A percentile compares a stretch with the other conserved stretches of the same genome.
Conservation (phyloP, 257 asterid species). For the Solanum paucissectum region DNA sequence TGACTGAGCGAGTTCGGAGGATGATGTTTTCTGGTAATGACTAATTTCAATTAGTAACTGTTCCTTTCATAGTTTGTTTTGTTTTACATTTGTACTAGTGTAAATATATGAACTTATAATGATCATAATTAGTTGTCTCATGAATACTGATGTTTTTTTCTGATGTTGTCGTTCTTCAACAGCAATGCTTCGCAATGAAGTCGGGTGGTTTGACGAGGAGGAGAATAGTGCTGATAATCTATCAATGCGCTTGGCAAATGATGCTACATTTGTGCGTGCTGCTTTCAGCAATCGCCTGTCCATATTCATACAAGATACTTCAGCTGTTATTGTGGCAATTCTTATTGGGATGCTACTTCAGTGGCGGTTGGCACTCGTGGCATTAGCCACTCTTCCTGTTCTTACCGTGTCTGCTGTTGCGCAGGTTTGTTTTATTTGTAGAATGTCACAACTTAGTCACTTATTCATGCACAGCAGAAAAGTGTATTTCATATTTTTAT, state of each 20-base stretch:
- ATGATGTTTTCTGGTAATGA: slow-evolving; percentile 97
- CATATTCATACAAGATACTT: slow-evolving; percentile 90
- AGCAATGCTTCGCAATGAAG: slow-evolving; percentile 99
- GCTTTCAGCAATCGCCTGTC: slow-evolving; percentile 98
- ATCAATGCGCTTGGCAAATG: slow-evolving; percentile 98
- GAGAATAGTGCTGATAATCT: slow-evolving; percentile 98
- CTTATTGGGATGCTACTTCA: slow-evolving; percentile 87
- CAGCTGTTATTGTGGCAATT: slow-evolving; percentile 90
- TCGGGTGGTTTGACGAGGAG: slow-evolving; percentile 98
- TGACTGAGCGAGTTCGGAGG: slow-evolving; percentile 99
- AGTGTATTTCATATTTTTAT: not conserved
- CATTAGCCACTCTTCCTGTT: slow-evolving; percentile 90
- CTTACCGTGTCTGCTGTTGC: slow-evolving; percentile 90
- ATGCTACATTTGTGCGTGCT: slow-evolving; percentile 99
- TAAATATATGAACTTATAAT: not conserved
- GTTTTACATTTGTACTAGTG: not conserved
- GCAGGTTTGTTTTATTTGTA: slow-evolving; percentile 45
- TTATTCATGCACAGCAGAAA: not conserved
- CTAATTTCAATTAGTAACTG: not conserved
- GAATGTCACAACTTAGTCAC: not conserved
- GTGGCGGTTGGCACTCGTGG: slow-evolving; percentile 97
- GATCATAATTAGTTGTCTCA: not conserved
- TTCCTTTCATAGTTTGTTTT: not conserved
- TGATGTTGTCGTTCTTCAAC: slow-evolving; percentile 9
- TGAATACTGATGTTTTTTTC: not conserved